Conservation (phyloP, 148 eudicot species). For the Rhododendron simsii region DNA sequence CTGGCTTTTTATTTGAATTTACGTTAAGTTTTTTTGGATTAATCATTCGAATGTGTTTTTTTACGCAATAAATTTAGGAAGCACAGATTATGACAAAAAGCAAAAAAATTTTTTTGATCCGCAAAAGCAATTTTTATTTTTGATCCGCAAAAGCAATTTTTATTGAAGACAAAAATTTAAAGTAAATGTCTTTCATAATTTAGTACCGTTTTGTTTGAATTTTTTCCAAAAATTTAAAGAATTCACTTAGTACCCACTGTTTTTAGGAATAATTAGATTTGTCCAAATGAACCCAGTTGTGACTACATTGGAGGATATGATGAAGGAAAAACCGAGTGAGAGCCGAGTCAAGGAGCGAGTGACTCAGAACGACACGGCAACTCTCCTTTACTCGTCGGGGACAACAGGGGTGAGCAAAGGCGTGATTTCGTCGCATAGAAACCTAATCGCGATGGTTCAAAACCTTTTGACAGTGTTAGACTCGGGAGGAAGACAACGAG, state of each 20-base stretch:
- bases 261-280: background rate
- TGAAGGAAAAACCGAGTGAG: slow-evolving; percentile 29
- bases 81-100: no score
- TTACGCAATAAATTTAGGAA: no score
- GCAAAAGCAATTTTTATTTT: no score
- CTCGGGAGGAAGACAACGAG: slow-evolving; percentile 18
- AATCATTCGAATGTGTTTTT: no score
- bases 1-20: no score
- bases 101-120: no score
- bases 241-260: background rate
- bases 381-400: slow-evolving; percentile 83
- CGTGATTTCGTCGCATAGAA: slow-evolving; percentile 73
- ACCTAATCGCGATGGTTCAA: slow-evolving; percentile 71
- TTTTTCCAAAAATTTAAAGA: no score
- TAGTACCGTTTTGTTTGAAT: no score
- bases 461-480: slow-evolving; percentile 35
- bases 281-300: slow-evolving; percentile 22
- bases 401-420: slow-evolving; percentile 95
- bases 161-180: no score
- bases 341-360: slow-evolving; percentile 48
- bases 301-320: slow-evolving; percentile 43
- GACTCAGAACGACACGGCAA: slow-evolving; percentile 60
- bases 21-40: no score
- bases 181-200: no score
- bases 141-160: no score